Evolutionary conservation across 2,329 filamentous ascomycete species (phyloP).

Genomic region (Aspergillus sp.): DNA sequence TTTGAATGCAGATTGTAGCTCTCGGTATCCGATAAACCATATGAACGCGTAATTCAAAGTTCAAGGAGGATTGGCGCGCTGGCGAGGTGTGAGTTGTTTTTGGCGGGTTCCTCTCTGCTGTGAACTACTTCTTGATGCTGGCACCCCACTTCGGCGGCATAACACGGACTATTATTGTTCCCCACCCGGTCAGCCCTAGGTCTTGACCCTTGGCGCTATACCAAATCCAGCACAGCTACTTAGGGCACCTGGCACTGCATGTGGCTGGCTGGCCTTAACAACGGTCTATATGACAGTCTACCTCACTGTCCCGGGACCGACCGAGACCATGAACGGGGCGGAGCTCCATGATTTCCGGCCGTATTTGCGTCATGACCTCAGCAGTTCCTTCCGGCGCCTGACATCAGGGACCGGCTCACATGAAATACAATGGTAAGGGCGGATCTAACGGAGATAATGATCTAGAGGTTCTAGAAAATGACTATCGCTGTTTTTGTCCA

Average conservation of each 20-base stretch:
- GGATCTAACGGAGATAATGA: too few species aligned
- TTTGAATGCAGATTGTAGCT: constrained; percentile 1
- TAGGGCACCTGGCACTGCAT: constrained; percentile 20
- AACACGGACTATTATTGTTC: constrained; percentile 19
- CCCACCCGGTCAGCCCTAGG: constrained; percentile 28
- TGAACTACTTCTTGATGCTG: constrained; percentile 8
- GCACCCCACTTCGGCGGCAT: constrained; percentile 24
- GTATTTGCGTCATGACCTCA: too few species aligned
- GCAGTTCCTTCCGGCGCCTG: too few species aligned
- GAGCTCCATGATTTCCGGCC: too few species aligned
- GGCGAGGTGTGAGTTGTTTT: background rate
- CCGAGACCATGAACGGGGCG: too few species aligned
- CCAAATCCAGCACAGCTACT: constrained; percentile 9
- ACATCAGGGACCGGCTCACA: too few species aligned
- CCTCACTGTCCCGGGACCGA: too few species aligned
- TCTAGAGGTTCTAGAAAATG: too few species aligned
- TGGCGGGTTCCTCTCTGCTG: background rate
- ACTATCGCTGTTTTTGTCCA: too few species aligned
- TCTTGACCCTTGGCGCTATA: constrained; percentile 25
- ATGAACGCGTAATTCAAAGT: background rate
- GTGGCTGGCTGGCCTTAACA: too few species aligned
- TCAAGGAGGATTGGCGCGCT: background rate
- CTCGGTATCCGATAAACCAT: constrained; percentile 5
- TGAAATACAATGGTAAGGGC: too few species aligned
- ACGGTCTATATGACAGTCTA: too few species aligned